phyloP scores from a whole-genome alignment of 768 basidiomycete species.

The Dacryopinax spathularia region DNA sequence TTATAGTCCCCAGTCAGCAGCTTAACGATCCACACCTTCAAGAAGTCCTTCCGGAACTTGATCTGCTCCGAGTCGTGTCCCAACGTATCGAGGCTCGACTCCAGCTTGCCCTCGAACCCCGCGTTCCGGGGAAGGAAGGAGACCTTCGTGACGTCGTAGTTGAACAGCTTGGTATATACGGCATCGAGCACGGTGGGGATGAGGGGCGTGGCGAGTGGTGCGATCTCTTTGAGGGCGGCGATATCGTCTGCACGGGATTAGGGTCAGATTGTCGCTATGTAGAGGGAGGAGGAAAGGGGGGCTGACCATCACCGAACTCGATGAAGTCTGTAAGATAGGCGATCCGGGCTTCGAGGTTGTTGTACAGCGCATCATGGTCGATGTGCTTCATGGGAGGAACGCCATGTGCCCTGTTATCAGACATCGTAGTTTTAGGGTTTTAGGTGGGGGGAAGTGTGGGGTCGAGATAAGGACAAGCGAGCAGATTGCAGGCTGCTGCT shows the following conservation, averaged over 20 bases:
- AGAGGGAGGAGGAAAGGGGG: too few species aligned
- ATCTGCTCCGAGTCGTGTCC: slow-evolving; percentile 7
- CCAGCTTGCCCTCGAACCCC: slow-evolving; percentile 3
- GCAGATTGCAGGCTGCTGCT: too few species aligned
- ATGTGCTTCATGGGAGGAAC: background rate
- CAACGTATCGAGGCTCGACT: background rate
- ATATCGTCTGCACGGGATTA: background rate
- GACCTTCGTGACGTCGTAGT: background rate
- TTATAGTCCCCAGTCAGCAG: slow-evolving; percentile 2
- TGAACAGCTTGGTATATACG: slow-evolving; percentile 9
- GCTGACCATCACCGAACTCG: background rate
- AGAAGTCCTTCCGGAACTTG: slow-evolving; percentile 5
- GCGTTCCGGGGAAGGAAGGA: background rate
- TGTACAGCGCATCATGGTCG: background rate
- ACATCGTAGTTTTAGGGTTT: background rate
- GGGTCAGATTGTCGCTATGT: too few species aligned
- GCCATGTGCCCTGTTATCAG: background rate
- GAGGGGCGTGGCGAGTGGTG: background rate
- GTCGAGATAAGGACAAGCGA: background rate
- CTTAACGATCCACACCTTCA: slow-evolving; percentile 1
- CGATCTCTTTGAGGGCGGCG: background rate
- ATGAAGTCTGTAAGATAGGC: background rate
- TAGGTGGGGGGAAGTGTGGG: background rate
- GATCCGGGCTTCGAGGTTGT: background rate
- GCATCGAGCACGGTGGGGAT: slow-evolving; percentile 3